Evolutionary conservation across 2,329 filamentous ascomycete genomes (phyloP).

Genomic region (Dichotomopilus funicola): DNA sequence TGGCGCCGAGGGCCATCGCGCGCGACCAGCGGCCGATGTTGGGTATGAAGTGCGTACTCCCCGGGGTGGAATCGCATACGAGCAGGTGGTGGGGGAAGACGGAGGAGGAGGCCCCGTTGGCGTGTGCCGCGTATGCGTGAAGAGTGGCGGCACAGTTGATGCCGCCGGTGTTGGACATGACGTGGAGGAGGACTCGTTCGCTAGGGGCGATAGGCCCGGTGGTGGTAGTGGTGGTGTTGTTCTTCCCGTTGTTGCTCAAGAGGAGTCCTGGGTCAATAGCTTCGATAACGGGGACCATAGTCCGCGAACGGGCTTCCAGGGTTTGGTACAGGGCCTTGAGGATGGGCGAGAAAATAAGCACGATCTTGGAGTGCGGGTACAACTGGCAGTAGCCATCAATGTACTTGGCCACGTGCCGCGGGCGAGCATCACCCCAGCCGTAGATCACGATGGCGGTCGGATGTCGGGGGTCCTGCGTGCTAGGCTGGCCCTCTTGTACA

Average conservation of each 20-base stretch:
- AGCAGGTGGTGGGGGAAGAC: conserved; percentile 43
- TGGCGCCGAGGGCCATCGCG: conserved; percentile 46
- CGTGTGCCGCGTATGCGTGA: conserved; percentile 37
- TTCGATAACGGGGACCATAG: conserved; percentile 41
- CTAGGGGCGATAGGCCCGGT: conserved; percentile 1
- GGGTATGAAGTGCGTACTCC: conserved; percentile 36
- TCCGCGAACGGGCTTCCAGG: conserved; percentile 36
- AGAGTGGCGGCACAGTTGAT: conserved; percentile 46
- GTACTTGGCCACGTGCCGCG: conserved; percentile 52
- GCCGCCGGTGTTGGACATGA: conserved; percentile 54
- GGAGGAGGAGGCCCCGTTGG: conserved; percentile 23
- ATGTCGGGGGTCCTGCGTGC: conserved; percentile 20
- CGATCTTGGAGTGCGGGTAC: conserved; percentile 44
- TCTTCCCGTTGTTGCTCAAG: background rate
- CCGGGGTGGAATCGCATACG: conserved; percentile 48
- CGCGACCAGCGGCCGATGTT: conserved; percentile 46
- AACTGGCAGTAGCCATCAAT: conserved; percentile 44
- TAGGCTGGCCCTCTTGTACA: conserved; percentile 25
- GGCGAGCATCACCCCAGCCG: conserved; percentile 51
- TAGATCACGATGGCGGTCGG: conserved; percentile 47
- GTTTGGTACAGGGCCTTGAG: conserved; percentile 39
- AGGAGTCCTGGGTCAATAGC: conserved; percentile 27
- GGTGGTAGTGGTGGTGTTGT: conserved; percentile 14
- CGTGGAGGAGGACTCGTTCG: conserved; percentile 41
- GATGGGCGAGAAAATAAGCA: conserved; percentile 47